These are phyloP conservation scores for Alloteropsis semialata DNA, from an alignment of 176 grass and related monocot species.

Conservation along the genomic window DNA sequence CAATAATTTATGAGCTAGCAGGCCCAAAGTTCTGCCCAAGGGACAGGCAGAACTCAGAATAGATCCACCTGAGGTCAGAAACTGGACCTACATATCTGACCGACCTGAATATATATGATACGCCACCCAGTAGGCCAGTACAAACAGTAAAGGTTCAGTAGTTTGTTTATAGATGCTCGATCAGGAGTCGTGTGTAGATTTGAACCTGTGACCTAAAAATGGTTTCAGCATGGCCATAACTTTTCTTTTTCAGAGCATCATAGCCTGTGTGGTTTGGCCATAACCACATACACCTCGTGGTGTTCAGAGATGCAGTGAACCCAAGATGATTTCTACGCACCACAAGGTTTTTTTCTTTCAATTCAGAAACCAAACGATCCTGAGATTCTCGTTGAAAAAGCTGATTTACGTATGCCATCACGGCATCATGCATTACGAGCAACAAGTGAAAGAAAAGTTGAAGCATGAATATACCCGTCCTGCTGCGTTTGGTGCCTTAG, in stretches of 20 bases:
- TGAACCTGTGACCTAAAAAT: background rate
- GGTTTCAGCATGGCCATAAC: background rate
- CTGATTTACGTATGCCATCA: background rate
- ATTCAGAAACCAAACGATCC: background rate
- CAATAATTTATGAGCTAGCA: background rate
- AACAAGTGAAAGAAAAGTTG: background rate
- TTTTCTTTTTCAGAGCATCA: no score
- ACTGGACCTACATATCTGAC: background rate
- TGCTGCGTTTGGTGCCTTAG: background rate
- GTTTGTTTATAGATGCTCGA: background rate
- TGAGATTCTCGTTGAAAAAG: background rate
- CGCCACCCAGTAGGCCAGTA: background rate
- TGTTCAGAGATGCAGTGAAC: background rate
- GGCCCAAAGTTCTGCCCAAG: background rate
- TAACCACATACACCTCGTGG: background rate
- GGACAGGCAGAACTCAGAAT: background rate
- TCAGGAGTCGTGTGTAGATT: background rate
- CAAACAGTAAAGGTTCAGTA: background rate
- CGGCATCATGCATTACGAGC: background rate
- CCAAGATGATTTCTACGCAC: background rate
- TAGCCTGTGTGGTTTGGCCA: background rate
- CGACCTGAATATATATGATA: background rate
- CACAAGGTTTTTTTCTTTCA: background rate
- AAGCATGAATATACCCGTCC: background rate
- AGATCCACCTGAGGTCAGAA: background rate